These are phyloP conservation scores for Blepharisma stoltei DNA, from an alignment of 73 alveolate genomes.

Conservation along the genomic window DNA sequence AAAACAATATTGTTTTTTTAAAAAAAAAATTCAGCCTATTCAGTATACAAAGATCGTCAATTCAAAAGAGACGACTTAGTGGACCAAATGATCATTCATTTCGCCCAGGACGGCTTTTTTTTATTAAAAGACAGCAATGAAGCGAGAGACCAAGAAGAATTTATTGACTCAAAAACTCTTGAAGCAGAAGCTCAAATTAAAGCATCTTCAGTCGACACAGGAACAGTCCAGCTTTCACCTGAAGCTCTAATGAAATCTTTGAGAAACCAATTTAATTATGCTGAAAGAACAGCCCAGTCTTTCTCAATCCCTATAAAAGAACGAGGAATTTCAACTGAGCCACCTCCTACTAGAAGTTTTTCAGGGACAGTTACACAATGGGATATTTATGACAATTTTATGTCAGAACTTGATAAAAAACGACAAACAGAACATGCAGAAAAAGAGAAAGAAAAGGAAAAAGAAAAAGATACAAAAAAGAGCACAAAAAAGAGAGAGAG, in stretches of 20 bases:
- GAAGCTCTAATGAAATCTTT: slow-evolving; percentile 65
- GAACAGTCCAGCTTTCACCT: slow-evolving; percentile 53
- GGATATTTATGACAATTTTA: slow-evolving; percentile 98
- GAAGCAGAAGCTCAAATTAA: slow-evolving; percentile 65
- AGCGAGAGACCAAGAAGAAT: slow-evolving; percentile 73
- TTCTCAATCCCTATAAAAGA: slow-evolving; percentile 81
- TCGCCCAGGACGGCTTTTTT: slow-evolving; percentile 68
- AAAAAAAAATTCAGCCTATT: too few relatives aligned
- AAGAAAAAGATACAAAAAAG: slow-evolving; percentile 68
- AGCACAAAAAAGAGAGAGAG: slow-evolving; percentile 68
- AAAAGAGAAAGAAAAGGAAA: slow-evolving; percentile 60
- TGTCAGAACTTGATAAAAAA: slow-evolving; percentile 80
- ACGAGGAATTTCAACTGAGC: slow-evolving; percentile 79
- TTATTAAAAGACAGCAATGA: slow-evolving; percentile 73
- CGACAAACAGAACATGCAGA: slow-evolving; percentile 10
- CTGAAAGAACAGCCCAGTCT: slow-evolving; percentile 87
- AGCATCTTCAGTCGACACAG: slow-evolving; percentile 62
- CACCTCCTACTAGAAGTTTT: slow-evolving; percentile 80
- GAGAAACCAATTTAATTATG: slow-evolving; percentile 86
- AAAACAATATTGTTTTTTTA: too few relatives aligned
- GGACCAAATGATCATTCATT: slow-evolving; percentile 76
- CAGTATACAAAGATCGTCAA: slow-evolving; percentile 53
- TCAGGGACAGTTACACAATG: slow-evolving; percentile 93
- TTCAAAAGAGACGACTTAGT: slow-evolving; percentile 81
- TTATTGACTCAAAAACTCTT: slow-evolving; percentile 65